phyloP scores from a whole-genome alignment of 257 asterid genomes.

The Solanum peruvianum region DNA sequence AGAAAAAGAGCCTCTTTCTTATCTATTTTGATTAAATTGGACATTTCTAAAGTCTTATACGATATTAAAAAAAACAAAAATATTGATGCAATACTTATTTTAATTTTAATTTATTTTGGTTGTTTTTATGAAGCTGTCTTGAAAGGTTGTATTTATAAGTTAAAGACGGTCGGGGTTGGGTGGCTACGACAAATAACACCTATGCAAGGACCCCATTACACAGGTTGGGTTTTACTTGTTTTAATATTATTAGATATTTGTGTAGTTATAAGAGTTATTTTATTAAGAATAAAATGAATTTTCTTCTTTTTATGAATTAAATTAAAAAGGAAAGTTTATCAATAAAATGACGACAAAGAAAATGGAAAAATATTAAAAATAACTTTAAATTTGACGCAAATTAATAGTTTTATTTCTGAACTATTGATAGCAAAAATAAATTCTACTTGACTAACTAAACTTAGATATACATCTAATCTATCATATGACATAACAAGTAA shows the following conservation, averaged over 20 bases:
- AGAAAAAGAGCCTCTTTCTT: neutral
- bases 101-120: neutral
- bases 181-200: neutral
- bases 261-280: too few species aligned
- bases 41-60: neutral
- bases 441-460: neutral
- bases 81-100: neutral
- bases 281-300: neutral
- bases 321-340: too few species aligned
- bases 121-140: neutral
- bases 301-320: too few species aligned
- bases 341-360: neutral
- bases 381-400: neutral
- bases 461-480: too few species aligned
- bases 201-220: neutral
- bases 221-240: neutral
- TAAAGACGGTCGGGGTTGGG: neutral
- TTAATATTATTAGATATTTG: too few species aligned
- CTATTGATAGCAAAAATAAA: fast-evolving
- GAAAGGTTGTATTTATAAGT: neutral
- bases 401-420: neutral
- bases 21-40: neutral
- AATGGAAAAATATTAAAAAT: too few species aligned
- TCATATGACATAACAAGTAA: neutral
- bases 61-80: neutral